Evolutionary conservation across 179 eudicot genomes (phyloP).

Genomic region (Corrigiola litoralis): DNA sequence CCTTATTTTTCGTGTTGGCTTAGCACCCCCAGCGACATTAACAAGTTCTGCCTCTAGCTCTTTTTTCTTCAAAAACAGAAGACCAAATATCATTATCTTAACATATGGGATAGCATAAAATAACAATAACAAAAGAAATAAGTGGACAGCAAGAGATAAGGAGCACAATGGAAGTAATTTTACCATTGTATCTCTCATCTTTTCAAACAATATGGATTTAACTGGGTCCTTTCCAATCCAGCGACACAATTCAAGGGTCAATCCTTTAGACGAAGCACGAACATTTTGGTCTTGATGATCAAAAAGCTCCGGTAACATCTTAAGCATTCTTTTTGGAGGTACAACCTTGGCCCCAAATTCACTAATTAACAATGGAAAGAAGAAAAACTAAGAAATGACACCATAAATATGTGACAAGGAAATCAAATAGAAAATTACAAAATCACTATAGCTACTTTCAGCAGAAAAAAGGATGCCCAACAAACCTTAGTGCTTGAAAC

Average conservation of each 20-base stretch:
- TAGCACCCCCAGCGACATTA: conserved; percentile 80
- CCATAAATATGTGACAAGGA: background rate
- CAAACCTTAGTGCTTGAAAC: conserved; percentile 98
- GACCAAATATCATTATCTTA: background rate
- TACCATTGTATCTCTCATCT: conserved; percentile 99
- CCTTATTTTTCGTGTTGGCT: conserved; percentile 96
- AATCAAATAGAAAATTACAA: background rate
- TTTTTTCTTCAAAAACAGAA: conserved; percentile 58
- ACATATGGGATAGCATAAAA: background rate
- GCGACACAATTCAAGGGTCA: conserved; percentile 95
- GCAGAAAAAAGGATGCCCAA: background rate
- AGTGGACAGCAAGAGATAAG: background rate
- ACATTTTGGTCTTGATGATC: conserved; percentile 99
- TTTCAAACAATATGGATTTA: conserved; percentile 90
- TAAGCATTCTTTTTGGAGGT: conserved; percentile 94
- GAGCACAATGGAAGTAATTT: background rate
- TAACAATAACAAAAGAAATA: background rate
- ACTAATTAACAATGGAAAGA: conserved; percentile 34
- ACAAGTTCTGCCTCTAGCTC: conserved; percentile 97
- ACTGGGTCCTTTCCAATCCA: conserved; percentile 99
- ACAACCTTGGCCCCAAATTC: conserved; percentile 95
- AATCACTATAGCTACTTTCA: background rate
- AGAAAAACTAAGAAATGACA: background rate
- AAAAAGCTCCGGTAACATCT: conserved; percentile 99
- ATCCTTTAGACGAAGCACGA: conserved; percentile 95